A percentile compares a stretch with the other conserved stretches of the same genome.
Evolutionary conservation across 2,329 filamentous ascomycete species (phyloP).

Genomic region (Arthroderma sp.): DNA sequence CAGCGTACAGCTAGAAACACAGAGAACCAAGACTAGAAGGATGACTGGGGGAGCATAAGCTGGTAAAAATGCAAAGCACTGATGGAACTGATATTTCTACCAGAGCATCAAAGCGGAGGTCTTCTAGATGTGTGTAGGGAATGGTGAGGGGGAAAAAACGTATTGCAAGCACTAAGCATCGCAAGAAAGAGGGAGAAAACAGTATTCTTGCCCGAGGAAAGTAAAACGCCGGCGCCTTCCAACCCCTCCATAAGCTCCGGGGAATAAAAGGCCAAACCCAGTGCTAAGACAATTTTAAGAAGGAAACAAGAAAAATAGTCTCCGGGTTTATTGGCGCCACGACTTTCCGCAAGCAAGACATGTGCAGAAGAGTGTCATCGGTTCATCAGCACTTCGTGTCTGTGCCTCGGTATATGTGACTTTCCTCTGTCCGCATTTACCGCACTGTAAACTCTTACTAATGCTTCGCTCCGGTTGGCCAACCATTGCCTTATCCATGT

Average conservation of each 20-base stretch:
- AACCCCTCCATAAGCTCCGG: not conserved
- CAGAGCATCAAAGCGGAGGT: not conserved
- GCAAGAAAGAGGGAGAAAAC: not conserved
- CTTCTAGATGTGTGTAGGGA: not conserved
- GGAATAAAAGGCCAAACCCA: slow-evolving; percentile 7
- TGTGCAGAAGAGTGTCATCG: slow-evolving; percentile 44
- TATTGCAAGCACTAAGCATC: not conserved
- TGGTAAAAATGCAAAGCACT: not conserved
- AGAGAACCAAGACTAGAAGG: not conserved
- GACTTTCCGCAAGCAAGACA: slow-evolving; percentile 39
- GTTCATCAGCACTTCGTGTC: slow-evolving; percentile 89
- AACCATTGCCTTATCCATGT: slow-evolving; percentile 95
- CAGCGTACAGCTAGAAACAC: not conserved
- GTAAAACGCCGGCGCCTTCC: slow-evolving; percentile 5
- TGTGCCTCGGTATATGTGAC: slow-evolving; percentile 95
- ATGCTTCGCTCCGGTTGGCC: slow-evolving; percentile 85
- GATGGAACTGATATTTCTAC: not conserved
- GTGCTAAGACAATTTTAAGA: slow-evolving; percentile 7
- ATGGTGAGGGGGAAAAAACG: not conserved
- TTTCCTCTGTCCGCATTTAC: slow-evolving; percentile 84
- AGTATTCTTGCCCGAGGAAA: slow-evolving; percentile 2
- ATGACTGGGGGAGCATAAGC: not conserved
- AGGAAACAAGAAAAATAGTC: slow-evolving; percentile 9
- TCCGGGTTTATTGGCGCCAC: slow-evolving; percentile 31
- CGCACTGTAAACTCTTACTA: slow-evolving; percentile 74